A percentile compares a stretch with the other conserved stretches of the same genome.
Conservation (phyloP, 2,329 filamentous ascomycete genomes). For the Leptosphaerulina australis region DNA sequence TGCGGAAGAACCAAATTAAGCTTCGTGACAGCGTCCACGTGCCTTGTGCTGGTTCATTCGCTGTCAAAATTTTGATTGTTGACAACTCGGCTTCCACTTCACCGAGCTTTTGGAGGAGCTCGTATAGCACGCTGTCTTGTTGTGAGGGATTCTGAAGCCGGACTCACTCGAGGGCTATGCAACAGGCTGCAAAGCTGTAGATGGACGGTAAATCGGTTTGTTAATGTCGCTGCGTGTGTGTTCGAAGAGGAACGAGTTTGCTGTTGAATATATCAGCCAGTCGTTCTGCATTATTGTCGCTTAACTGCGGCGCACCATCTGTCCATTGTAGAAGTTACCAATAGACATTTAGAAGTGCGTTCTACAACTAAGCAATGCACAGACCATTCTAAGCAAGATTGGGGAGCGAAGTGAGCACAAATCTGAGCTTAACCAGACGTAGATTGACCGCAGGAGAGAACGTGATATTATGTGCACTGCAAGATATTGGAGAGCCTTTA, state of each 20-base stretch:
- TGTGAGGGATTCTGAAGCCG: neutral
- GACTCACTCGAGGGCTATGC: neutral
- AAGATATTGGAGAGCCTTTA: too few species aligned
- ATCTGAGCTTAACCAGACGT: neutral
- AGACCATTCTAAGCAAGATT: neutral
- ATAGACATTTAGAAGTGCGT: conserved; percentile 1
- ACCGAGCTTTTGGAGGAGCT: conserved; percentile 1
- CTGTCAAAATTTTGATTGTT: too few species aligned
- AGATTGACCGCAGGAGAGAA: neutral
- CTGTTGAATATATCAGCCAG: neutral
- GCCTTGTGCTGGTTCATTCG: too few species aligned
- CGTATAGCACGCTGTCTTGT: neutral
- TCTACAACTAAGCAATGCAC: neutral
- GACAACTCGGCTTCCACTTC: conserved; percentile 9
- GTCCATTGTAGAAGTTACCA: neutral
- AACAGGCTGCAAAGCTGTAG: neutral
- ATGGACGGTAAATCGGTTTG: neutral
- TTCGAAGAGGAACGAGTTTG: neutral
- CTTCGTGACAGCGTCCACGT: too few species aligned
- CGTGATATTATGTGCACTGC: too few species aligned
- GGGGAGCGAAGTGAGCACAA: too few species aligned
- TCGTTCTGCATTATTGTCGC: neutral
- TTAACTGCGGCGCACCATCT: neutral
- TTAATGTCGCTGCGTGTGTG: conserved; percentile 4
- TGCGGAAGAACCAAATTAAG: too few species aligned